These are phyloP conservation scores for Fusarium setosum DNA, from an alignment of 2,329 filamentous ascomycete genomes.

Conservation along the genomic window DNA sequence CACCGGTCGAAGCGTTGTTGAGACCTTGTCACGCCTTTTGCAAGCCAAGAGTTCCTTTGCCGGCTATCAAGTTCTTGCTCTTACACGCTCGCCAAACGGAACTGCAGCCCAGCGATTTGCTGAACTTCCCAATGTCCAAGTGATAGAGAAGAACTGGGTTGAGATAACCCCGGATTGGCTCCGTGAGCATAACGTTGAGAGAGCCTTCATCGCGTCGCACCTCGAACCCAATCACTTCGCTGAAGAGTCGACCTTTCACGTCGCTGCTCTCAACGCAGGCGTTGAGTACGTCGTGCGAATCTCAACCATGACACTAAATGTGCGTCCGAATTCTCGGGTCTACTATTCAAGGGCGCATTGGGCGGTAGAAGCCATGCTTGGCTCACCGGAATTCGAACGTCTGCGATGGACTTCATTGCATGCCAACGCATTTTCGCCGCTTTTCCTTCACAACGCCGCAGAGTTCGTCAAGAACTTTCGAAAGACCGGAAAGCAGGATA, in stretches of 20 bases:
- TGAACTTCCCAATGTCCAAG: conserved; percentile 47
- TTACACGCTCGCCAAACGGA: conserved; percentile 25
- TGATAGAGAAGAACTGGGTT: conserved; percentile 50
- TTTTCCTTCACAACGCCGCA: conserved; percentile 38
- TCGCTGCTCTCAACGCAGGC: conserved; percentile 48
- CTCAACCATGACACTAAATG: conserved; percentile 51
- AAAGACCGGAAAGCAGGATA: conserved; percentile 45
- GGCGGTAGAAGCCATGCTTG: conserved; percentile 53
- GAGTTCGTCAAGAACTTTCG: conserved; percentile 49
- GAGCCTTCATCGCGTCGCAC: conserved; percentile 54
- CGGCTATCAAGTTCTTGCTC: conserved; percentile 24
- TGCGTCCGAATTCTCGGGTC: conserved; percentile 47
- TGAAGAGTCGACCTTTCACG: conserved; percentile 52
- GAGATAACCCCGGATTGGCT: conserved; percentile 55
- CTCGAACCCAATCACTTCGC: conserved; percentile 51
- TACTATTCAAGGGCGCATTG: conserved; percentile 54
- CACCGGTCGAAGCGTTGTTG: conserved; percentile 45
- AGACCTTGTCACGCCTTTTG: conserved; percentile 42
- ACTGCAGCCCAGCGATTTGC: conserved; percentile 44
- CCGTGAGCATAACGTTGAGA: conserved; percentile 46
- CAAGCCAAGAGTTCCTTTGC: conserved; percentile 15
- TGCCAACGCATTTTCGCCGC: conserved; percentile 42
- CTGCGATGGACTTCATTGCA: conserved; percentile 55
- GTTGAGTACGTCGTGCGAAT: conserved; percentile 56
- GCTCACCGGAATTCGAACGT: conserved; percentile 47